Evolutionary conservation across 768 basidiomycete species (phyloP).

Genomic region (Boletus speciosus): DNA sequence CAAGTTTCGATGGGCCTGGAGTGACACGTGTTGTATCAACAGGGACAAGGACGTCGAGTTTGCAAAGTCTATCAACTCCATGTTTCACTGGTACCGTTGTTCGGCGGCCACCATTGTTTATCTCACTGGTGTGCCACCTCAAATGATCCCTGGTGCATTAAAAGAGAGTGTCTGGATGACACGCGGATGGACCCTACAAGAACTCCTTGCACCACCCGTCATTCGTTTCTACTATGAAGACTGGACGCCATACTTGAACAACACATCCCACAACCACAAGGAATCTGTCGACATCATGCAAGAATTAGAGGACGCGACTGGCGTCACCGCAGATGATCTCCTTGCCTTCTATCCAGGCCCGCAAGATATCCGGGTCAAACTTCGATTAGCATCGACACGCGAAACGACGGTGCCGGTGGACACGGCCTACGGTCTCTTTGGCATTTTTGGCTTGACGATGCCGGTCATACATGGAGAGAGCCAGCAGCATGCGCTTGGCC

Average conservation of each 20-base stretch:
- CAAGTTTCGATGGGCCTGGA: constrained; percentile 21
- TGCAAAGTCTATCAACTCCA: constrained; percentile 16
- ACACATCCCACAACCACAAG: constrained; percentile 16
- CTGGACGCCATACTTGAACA: constrained; percentile 20
- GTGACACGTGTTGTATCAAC: constrained; percentile 25
- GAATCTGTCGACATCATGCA: constrained; percentile 11
- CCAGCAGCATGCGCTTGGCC: constrained; percentile 16
- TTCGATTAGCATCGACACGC: constrained; percentile 20
- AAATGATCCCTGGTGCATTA: constrained; percentile 6
- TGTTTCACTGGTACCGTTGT: constrained; percentile 20
- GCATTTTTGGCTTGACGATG: constrained; percentile 18
- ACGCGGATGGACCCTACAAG: constrained; percentile 24
- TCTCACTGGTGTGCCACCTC: constrained; percentile 13
- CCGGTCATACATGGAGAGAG: constrained; percentile 16
- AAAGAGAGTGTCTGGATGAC: constrained; percentile 17
- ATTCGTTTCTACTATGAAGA: constrained; percentile 21
- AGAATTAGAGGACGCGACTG: constrained; percentile 12
- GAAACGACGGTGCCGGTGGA: constrained; percentile 18
- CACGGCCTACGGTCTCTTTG: constrained; percentile 22
- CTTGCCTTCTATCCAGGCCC: constrained; percentile 10
- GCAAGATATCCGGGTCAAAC: constrained; percentile 11
- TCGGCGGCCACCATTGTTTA: constrained; percentile 21
- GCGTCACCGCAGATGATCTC: constrained; percentile 5
- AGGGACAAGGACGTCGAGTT: constrained; percentile 18
- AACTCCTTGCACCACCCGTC: constrained; percentile 19